Percentiles rank a stretch among this genome's conserved stretches.
Conservation (phyloP, 257 asterid genomes). For the Fraxinus excelsior region DNA sequence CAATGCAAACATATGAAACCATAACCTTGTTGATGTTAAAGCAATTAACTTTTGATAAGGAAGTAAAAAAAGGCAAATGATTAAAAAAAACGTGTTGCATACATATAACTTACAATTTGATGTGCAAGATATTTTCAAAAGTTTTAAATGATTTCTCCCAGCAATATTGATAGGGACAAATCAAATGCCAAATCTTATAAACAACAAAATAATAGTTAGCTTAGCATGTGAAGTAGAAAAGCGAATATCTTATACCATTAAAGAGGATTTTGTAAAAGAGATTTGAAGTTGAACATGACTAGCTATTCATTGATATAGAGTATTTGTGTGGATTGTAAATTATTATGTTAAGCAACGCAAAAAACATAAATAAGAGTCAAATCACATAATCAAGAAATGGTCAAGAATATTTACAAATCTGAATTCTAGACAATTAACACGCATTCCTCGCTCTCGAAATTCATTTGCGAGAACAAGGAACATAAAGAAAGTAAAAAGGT, state of each 20-base stretch:
- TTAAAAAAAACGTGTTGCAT: background rate
- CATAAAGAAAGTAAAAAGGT: no score
- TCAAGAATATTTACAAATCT: no score
- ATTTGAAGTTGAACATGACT: background rate
- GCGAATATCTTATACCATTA: background rate
- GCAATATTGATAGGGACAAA: slow-evolving; percentile 76
- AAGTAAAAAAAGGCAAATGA: no score
- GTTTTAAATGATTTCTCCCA: slow-evolving; percentile 91
- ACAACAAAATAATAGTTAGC: slow-evolving; percentile 17
- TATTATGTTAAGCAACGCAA: background rate
- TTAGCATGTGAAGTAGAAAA: slow-evolving; percentile 10
- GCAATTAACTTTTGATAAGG: no score
- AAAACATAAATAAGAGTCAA: background rate
- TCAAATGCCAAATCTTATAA: slow-evolving; percentile 90
- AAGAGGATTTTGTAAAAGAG: background rate
- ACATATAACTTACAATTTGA: slow-evolving; percentile 69
- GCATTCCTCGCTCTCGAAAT: no score
- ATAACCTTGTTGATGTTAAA: no score
- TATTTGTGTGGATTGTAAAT: background rate
- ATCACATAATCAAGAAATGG: no score
- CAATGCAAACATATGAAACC: no score
- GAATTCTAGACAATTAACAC: no score
- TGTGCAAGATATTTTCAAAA: slow-evolving; percentile 92
- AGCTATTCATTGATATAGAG: background rate
- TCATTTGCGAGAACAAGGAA: no score